A percentile compares a stretch with the other conserved stretches of the same genome.
Conservation (phyloP, 495 filamentous ascomycete genomes). For the Aeminium ludgeri region DNA sequence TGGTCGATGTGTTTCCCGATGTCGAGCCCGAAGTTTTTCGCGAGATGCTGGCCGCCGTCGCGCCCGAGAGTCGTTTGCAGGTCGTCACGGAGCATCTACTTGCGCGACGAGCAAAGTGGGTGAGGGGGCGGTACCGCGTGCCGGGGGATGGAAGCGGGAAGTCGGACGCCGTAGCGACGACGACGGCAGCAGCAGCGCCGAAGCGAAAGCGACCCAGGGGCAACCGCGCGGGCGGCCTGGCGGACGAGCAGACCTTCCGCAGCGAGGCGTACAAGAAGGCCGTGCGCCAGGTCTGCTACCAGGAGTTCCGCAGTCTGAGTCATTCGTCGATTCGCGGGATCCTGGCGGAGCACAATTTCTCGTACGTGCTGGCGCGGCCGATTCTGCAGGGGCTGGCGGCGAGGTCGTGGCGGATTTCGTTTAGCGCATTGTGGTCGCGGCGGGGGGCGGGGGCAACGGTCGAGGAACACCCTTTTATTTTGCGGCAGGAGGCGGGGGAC, state of each 20-base stretch:
- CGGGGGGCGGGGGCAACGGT: slow-evolving; percentile 44
- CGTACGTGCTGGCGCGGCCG: slow-evolving; percentile 60
- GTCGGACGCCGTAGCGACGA: too few species aligned
- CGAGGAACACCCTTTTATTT: slow-evolving; percentile 45
- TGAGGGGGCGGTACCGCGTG: slow-evolving; percentile 43
- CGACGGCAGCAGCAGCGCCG: too few species aligned
- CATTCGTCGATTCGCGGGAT: slow-evolving; percentile 72
- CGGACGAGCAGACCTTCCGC: slow-evolving; percentile 53
- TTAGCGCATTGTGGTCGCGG: slow-evolving; percentile 56
- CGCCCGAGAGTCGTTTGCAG: slow-evolving; percentile 65
- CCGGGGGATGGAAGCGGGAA: background rate
- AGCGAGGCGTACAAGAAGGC: slow-evolving; percentile 54
- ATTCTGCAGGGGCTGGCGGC: slow-evolving; percentile 56
- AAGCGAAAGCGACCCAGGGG: background rate
- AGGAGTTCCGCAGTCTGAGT: slow-evolving; percentile 71
- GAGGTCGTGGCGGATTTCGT: slow-evolving; percentile 72
- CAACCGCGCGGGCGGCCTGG: slow-evolving; percentile 2
- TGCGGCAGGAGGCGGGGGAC: slow-evolving; percentile 30
- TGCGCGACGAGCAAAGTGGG: slow-evolving; percentile 57
- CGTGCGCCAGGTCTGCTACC: slow-evolving; percentile 41
- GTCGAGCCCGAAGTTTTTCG: slow-evolving; percentile 82
- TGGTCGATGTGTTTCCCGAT: slow-evolving; percentile 71
- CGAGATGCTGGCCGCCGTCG: slow-evolving; percentile 66
- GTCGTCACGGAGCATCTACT: slow-evolving; percentile 74
- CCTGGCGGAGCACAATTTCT: slow-evolving; percentile 78